phyloP scores from a whole-genome alignment of 441 rosid species.

The Hura crepitans region DNA sequence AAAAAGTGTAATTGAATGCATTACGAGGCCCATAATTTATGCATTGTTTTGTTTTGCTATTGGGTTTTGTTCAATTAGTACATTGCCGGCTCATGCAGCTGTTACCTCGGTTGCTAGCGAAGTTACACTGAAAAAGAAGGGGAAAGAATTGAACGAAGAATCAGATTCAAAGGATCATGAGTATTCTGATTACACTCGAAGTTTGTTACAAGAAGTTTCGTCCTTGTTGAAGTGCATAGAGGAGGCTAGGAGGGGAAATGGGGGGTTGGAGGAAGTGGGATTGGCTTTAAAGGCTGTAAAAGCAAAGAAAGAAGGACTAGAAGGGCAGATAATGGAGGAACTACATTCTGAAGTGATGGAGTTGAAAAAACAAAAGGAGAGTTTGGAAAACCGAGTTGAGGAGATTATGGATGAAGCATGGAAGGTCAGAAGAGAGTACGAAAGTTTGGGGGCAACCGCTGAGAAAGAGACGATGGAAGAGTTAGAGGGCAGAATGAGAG shows the following conservation, averaged over 20 bases:
- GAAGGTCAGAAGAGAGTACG: constrained; percentile 43
- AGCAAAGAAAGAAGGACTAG: constrained; percentile 52
- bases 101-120: constrained; percentile 45
- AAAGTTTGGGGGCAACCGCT: constrained; percentile 25
- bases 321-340: constrained; percentile 59
- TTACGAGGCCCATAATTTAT: constrained; percentile 48
- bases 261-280: constrained; percentile 35
- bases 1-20: constrained; percentile 30
- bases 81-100: constrained; percentile 46
- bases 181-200: constrained; percentile 51
- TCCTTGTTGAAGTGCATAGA: constrained; percentile 48
- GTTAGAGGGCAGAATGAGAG: constrained; percentile 42
- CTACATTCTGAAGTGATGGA: constrained; percentile 42
- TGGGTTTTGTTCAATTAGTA: constrained; percentile 52
- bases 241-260: constrained; percentile 55
- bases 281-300: constrained; percentile 51
- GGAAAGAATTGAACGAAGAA: constrained; percentile 15
- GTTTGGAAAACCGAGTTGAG: constrained; percentile 45
- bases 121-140: constrained; percentile 40
- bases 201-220: constrained; percentile 58
- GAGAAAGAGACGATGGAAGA: constrained; percentile 32
- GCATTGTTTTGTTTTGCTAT: constrained; percentile 58
- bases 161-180: constrained; percentile 43
- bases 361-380: constrained; percentile 47
- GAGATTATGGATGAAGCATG: constrained; percentile 41